These are phyloP conservation scores for Amaranthus cruentus DNA, from an alignment of 148 eudicot species.

Conservation along the genomic window DNA sequence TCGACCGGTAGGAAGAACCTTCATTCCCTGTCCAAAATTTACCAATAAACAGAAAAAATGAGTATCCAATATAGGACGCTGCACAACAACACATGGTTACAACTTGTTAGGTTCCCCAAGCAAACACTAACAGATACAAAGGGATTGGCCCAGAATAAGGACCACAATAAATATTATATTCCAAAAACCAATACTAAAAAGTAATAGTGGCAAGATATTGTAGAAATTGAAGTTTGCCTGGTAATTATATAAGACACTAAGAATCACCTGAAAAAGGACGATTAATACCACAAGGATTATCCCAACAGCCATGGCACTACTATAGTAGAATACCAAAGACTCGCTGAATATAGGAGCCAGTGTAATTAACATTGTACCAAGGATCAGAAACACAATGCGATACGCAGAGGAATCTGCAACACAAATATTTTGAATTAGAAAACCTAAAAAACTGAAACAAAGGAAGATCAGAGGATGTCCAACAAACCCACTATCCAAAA, in stretches of 20 bases:
- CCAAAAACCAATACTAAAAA: neutral
- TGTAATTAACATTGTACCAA: conserved; percentile 52
- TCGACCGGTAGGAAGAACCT: conserved; percentile 92
- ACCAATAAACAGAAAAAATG: neutral
- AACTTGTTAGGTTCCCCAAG: neutral
- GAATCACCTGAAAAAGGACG: conserved; percentile 80
- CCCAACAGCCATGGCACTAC: conserved; percentile 87
- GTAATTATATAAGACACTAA: neutral
- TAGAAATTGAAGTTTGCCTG: neutral
- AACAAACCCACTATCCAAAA: neutral
- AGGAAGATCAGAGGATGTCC: conserved; percentile 7
- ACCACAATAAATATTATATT: neutral
- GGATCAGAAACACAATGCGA: conserved; percentile 57
- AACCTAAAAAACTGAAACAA: neutral
- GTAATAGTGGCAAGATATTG: neutral
- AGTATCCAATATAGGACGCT: neutral
- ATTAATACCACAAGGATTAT: conserved; percentile 73
- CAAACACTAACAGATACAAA: neutral
- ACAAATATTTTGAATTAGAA: neutral
- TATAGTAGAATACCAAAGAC: conserved; percentile 78
- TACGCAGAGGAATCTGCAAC: conserved; percentile 64
- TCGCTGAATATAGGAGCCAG: conserved; percentile 70
- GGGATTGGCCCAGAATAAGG: neutral
- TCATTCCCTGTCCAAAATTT: conserved; percentile 77
- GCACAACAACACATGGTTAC: neutral